A percentile compares a stretch with the other conserved stretches of the same genome.
Evolutionary conservation across 805 yeast species (phyloP).

Genomic region (Scheffersomyces spartinae): DNA sequence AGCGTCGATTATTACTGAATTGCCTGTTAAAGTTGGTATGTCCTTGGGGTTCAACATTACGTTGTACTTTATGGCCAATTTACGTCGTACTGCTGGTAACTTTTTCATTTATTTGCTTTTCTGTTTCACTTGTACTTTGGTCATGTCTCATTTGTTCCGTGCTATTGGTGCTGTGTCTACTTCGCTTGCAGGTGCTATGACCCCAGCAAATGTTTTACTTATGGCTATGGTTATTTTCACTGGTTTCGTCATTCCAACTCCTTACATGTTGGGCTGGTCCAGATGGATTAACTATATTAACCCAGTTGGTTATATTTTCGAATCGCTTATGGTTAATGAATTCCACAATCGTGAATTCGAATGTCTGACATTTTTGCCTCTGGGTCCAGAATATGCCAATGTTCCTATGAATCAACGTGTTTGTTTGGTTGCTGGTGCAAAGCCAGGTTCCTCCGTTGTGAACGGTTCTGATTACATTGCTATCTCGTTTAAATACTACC

Average conservation of each 20-base stretch:
- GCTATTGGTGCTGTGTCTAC: constrained; percentile 33
- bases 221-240: constrained; percentile 47
- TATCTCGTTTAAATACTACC: constrained; percentile 15
- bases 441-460: constrained; percentile 38
- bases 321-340: constrained; percentile 27
- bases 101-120: constrained; percentile 28
- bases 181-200: constrained; percentile 30
- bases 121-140: constrained; percentile 19
- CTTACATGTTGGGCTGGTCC: constrained; percentile 28
- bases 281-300: constrained; percentile 32
- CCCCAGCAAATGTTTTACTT: constrained; percentile 32
- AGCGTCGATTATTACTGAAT: constrained; percentile 45
- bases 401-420: constrained; percentile 27
- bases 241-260: constrained; percentile 32
- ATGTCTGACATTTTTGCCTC: constrained; percentile 34
- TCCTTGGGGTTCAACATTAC: constrained; percentile 19
- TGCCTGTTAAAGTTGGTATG: constrained; percentile 44
- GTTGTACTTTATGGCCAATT: constrained; percentile 39
- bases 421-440: constrained; percentile 48
- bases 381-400: constrained; percentile 42
- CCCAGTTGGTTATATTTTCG: constrained; percentile 31
- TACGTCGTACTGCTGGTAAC: constrained; percentile 23
- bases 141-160: constrained; percentile 31
- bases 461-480: constrained; percentile 39
- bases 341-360: constrained; percentile 16